Conservation (phyloP, 345 rosid genomes). For the Brassica cretica region DNA sequence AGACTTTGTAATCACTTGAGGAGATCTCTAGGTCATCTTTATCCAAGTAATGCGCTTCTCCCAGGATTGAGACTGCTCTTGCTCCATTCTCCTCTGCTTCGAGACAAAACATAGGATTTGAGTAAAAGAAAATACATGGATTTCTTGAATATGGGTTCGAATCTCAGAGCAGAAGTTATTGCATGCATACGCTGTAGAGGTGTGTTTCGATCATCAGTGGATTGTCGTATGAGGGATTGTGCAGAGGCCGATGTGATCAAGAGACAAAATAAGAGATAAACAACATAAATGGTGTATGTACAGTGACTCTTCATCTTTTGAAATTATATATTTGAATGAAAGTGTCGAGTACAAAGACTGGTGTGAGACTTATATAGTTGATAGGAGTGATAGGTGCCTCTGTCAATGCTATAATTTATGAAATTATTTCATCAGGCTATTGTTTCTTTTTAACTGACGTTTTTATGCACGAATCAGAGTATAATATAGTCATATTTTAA, state of each 20-base stretch:
- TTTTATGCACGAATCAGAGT: too few relatives aligned
- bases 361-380: not conserved
- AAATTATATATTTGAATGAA: not conserved
- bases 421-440: not conserved
- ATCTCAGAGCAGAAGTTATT: not conserved
- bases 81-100: not conserved
- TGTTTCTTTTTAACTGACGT: not conserved
- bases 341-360: not conserved
- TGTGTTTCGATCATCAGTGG: not conserved
- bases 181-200: not conserved
- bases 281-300: not conserved
- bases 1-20: constrained; percentile 13
- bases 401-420: not conserved
- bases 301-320: constrained; percentile 2
- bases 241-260: not conserved
- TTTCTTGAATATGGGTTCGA: not conserved
- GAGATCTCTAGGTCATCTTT: not conserved
- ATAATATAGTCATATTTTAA: too few relatives aligned
- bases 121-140: not conserved
- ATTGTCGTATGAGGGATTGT: not conserved
- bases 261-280: not conserved
- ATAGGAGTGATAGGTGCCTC: not conserved
- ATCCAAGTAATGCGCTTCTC: not conserved
- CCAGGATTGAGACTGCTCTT: not conserved
- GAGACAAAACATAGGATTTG: not conserved